These are phyloP conservation scores for Epichloe sp. DNA, from an alignment of 2,329 filamentous ascomycete species.

Conservation along the genomic window DNA sequence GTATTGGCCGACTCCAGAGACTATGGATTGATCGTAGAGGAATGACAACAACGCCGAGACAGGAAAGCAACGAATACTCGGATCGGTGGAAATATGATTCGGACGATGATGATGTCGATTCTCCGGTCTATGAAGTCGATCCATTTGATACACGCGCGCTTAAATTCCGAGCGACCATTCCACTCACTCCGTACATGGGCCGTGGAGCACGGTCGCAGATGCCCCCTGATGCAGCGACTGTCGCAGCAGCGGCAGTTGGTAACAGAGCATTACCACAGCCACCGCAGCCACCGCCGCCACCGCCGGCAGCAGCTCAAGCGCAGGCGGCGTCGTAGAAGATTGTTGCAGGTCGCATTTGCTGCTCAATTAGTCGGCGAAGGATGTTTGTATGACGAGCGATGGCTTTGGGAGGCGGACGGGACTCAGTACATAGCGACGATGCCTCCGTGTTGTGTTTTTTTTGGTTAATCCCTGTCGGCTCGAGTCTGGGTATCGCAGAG, in stretches of 20 bases:
- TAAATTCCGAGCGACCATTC: constrained; percentile 48
- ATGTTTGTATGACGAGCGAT: constrained; percentile 11
- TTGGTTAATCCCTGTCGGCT: background rate
- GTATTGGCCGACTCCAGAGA: constrained; percentile 72
- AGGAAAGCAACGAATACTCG: constrained; percentile 28
- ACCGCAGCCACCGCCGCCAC: constrained; percentile 10
- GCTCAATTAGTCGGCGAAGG: constrained; percentile 1
- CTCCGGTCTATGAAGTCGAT: constrained; percentile 62
- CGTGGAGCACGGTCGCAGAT: constrained; percentile 24
- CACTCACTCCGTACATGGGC: constrained; percentile 31
- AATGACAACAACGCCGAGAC: constrained; percentile 35
- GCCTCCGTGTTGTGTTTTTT: background rate
- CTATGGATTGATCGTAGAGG: constrained; percentile 80
- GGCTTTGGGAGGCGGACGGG: constrained; percentile 1
- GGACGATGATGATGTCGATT: constrained; percentile 74
- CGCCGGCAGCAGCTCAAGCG: constrained; percentile 10
- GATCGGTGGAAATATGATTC: constrained; percentile 82
- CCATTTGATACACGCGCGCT: constrained; percentile 49
- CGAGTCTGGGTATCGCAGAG: background rate
- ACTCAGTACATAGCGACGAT: constrained; percentile 2
- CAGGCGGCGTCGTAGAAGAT: constrained; percentile 14
- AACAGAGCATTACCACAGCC: background rate
- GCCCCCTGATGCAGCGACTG: constrained; percentile 15
- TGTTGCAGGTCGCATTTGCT: background rate
- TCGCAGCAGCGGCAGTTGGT: constrained; percentile 9